These are phyloP conservation scores for Pythium sp. DNA, from an alignment of 352 stramenopile genomes.

Conservation along the genomic window DNA sequence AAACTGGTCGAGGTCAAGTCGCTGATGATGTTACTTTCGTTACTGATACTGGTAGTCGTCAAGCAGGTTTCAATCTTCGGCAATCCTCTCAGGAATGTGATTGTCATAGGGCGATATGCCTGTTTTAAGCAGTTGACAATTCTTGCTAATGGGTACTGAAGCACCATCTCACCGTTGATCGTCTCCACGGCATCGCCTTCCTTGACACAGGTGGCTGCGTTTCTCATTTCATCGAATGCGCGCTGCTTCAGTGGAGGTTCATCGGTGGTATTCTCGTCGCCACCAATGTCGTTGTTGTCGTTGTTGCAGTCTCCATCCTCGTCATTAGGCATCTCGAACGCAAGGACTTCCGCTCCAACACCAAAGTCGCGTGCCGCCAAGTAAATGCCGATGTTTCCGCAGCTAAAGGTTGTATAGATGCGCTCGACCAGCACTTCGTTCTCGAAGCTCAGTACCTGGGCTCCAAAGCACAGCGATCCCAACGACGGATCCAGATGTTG, in stretches of 20 bases:
- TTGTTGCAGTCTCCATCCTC: conserved; percentile 12
- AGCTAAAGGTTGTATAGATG: conserved; percentile 44
- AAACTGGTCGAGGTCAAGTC: background rate
- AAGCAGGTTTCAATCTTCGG: conserved; percentile 23
- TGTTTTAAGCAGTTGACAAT: conserved; percentile 38
- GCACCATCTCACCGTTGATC: conserved; percentile 43
- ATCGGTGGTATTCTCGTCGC: background rate
- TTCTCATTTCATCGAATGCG: background rate
- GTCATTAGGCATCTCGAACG: conserved; percentile 7
- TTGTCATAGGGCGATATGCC: conserved; percentile 38
- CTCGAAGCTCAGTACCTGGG: conserved; percentile 29
- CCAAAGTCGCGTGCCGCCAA: conserved; percentile 23
- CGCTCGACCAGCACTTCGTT: conserved; percentile 39
- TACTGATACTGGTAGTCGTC: background rate
- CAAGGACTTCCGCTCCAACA: conserved; percentile 27
- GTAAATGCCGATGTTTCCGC: conserved; percentile 40
- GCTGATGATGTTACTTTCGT: background rate
- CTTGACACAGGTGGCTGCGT: conserved; percentile 1
- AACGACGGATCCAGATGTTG: conserved; percentile 34
- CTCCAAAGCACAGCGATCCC: conserved; percentile 28
- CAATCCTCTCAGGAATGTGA: conserved; percentile 44
- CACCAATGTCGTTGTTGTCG: background rate
- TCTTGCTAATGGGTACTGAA: conserved; percentile 29
- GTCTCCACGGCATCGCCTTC: conserved; percentile 39
- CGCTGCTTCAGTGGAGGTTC: background rate